Conservation (phyloP, 2,329 filamentous ascomycete genomes). For the Clonostachys rhizophaga region DNA sequence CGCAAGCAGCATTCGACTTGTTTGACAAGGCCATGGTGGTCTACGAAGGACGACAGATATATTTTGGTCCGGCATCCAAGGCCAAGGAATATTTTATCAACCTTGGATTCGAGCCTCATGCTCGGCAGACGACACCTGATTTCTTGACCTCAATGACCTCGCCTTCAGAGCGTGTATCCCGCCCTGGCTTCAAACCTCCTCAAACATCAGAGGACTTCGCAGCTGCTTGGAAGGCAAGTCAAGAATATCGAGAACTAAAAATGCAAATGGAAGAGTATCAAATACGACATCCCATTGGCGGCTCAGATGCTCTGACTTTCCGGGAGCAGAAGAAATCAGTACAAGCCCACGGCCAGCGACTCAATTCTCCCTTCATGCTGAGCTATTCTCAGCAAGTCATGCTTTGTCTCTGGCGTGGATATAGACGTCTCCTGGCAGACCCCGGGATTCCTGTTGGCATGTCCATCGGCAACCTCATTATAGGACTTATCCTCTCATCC, state of each 20-base stretch:
- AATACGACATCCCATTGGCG: slow-evolving; percentile 20
- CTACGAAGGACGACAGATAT: slow-evolving; percentile 58
- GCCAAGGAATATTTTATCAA: slow-evolving; percentile 59
- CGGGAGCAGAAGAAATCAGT: slow-evolving; percentile 41
- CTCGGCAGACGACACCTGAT: slow-evolving; percentile 63
- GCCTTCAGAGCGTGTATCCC: slow-evolving; percentile 50
- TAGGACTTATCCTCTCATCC: slow-evolving; percentile 57
- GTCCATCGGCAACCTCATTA: slow-evolving; percentile 41
- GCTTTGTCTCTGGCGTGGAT: slow-evolving; percentile 44
- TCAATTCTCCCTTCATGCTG: slow-evolving; percentile 54
- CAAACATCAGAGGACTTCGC: slow-evolving; percentile 68
- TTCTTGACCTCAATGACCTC: slow-evolving; percentile 68
- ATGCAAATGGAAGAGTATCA: slow-evolving; percentile 47
- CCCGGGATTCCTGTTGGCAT: slow-evolving; percentile 39
- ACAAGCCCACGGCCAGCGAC: slow-evolving; percentile 48
- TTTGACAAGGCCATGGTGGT: slow-evolving; percentile 56
- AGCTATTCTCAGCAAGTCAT: slow-evolving; percentile 47
- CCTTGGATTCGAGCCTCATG: slow-evolving; percentile 62
- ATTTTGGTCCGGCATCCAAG: slow-evolving; percentile 54
- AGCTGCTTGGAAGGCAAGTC: slow-evolving; percentile 35
- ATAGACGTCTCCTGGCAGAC: slow-evolving; percentile 48
- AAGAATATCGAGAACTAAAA: slow-evolving; percentile 33
- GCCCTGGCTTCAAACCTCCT: slow-evolving; percentile 56
- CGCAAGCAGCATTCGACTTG: slow-evolving; percentile 57
- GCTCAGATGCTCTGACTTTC: slow-evolving; percentile 27